Conservation (phyloP, 257 asterid species). For the Fraxinus quadrangulata region DNA sequence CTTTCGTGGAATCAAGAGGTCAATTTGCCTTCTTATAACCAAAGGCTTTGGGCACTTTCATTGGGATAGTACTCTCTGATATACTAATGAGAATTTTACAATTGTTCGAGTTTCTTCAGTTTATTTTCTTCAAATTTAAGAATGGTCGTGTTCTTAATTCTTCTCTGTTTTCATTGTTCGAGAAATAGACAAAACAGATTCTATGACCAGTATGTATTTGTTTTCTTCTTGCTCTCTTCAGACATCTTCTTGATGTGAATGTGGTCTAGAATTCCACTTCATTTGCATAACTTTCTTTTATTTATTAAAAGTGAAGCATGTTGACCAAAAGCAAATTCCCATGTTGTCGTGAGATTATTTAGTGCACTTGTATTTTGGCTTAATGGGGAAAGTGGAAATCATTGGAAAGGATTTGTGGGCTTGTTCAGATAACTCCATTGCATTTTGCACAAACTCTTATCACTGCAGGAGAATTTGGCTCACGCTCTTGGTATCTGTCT, state of each 20-base stretch:
- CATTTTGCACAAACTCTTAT: conserved; percentile 27
- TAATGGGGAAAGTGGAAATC: conserved; percentile 7
- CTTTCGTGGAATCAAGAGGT: not conserved
- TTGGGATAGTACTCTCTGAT: not conserved
- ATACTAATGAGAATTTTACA: not conserved
- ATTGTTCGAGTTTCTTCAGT: not conserved
- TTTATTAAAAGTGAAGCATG: not conserved
- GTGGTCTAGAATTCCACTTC: not conserved
- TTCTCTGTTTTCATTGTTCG: not conserved
- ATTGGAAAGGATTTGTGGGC: conserved; percentile 17
- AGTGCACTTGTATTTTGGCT: not conserved
- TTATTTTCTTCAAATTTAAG: not conserved
- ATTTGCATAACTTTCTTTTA: not conserved
- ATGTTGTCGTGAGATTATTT: not conserved
- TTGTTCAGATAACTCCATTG: conserved; percentile 23
- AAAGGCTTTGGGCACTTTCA: not conserved
- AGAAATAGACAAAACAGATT: not conserved
- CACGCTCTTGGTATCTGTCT: conserved; percentile 94
- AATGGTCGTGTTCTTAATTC: not conserved
- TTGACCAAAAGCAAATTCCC: not conserved
- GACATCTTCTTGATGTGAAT: not conserved
- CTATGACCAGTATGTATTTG: not conserved
- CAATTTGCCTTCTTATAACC: not conserved
- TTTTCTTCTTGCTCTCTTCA: not conserved
- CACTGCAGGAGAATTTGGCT: conserved; percentile 79